Percentiles rank a stretch among this genome's conserved stretches.
Evolutionary conservation across 2,329 filamentous ascomycete species (phyloP).

Genomic region (Dactylellina sp.): DNA sequence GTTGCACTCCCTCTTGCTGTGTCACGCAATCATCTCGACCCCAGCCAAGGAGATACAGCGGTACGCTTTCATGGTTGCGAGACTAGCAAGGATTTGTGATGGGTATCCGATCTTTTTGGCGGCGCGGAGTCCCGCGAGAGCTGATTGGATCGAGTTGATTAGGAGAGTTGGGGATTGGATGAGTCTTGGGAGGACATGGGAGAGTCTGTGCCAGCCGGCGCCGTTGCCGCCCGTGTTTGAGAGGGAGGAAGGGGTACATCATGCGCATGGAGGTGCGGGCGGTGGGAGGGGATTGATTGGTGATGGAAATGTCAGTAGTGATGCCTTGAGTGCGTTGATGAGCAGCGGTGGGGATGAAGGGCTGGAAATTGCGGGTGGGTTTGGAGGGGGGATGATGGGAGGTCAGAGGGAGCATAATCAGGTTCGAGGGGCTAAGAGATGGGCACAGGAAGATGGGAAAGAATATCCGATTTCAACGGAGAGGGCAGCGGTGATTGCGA

Average conservation of each 20-base stretch:
- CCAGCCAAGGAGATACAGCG: constrained; percentile 80
- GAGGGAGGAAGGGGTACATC: constrained; percentile 35
- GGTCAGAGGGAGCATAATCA: constrained; percentile 58
- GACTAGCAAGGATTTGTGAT: constrained; percentile 78
- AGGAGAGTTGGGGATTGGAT: constrained; percentile 77
- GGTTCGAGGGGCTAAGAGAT: constrained; percentile 67
- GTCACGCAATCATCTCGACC: constrained; percentile 82
- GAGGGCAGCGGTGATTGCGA: constrained; percentile 74
- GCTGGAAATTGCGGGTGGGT: constrained; percentile 58
- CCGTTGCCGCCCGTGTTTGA: constrained; percentile 65
- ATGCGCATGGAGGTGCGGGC: constrained; percentile 62
- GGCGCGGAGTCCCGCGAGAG: constrained; percentile 76
- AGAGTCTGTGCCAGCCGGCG: constrained; percentile 74
- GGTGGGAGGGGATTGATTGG: constrained; percentile 65
- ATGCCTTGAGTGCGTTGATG: constrained; percentile 63
- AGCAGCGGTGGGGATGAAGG: constrained; percentile 72
- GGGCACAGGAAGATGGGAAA: constrained; percentile 74
- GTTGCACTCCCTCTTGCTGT: constrained; percentile 80
- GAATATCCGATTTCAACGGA: constrained; percentile 78
- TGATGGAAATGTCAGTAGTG: constrained; percentile 62
- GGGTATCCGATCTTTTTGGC: constrained; percentile 84
- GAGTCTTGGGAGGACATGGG: constrained; percentile 74
- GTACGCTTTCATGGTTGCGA: constrained; percentile 83
- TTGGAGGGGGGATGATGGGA: constrained; percentile 48
- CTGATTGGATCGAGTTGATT: constrained; percentile 83